Evolutionary conservation across 2,329 filamentous ascomycete species (phyloP), one percentile per base, ranked within the genome.

Genomic region (Calonectria pteridis): DNA sequence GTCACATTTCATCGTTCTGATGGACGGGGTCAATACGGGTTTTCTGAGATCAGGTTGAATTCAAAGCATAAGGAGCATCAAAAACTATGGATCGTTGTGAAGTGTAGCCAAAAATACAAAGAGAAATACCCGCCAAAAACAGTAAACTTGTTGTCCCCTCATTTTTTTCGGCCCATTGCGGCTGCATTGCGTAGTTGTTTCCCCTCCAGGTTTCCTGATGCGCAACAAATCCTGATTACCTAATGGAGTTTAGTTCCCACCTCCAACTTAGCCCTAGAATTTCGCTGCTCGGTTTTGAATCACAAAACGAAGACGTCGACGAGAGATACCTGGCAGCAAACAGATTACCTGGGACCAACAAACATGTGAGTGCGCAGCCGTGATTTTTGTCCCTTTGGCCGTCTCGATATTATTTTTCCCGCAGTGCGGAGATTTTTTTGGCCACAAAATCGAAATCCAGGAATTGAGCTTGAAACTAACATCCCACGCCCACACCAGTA

Each of bases 11-110:
- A 85, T 87, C 86, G 85, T 88, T 86, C 86, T 81, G 86, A 90
- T 91, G 90, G 89, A 88, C 86, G 91, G 91, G 90, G 90, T 92
- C 90, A 90, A 90, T 88, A 91, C 87, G 90, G 89, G 90, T 90
- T 91, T 91, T 84, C 84, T 85, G 83, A 84, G 83, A 85, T 82
- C 82, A 83, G 81, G 83, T 83, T 85, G 81, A 85, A 85, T 85
- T 85, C 82, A 85, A 82, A 78, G 77, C 81, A 83, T 77, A 65
- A 76, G 77, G 76, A 78, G 78, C 77, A 81, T 77, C 75, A 79
- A 75, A 67, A 77, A 78, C 59, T 73, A 69, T 74, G 81, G 80
- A 82, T 82, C 81, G 76, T 76, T 79, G 82, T 82, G 79, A 83
- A 80, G 74, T 81, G 77, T 81, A 81, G 76, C 76, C 78, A 78